Evolutionary conservation across 306 rosid species (phyloP).

Genomic region (Cucumis cinereus): DNA sequence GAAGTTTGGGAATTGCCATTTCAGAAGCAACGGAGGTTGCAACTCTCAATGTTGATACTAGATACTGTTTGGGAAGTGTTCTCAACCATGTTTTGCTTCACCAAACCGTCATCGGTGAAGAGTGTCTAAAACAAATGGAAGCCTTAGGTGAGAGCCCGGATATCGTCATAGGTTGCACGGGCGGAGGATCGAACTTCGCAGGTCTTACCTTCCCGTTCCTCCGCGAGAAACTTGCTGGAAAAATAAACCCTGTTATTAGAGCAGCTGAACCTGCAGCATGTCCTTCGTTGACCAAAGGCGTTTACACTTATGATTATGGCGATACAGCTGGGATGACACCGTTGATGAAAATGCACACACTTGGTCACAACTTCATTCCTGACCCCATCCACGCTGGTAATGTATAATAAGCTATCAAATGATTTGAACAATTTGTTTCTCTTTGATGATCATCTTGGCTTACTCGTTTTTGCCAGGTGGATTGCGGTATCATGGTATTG

Average conservation of each 20-base stretch:
- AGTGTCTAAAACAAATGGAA: slow-evolving; percentile 84
- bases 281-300: slow-evolving; percentile 84
- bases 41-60: slow-evolving; percentile 52
- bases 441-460: slow-evolving; percentile 1
- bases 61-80: slow-evolving; percentile 87
- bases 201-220: slow-evolving; percentile 87
- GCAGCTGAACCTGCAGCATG: slow-evolving; percentile 91
- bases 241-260: slow-evolving; percentile 67
- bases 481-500: slow-evolving; percentile 95
- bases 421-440: not conserved
- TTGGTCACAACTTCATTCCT: slow-evolving; percentile 83
- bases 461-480: slow-evolving; percentile 43
- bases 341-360: slow-evolving; percentile 94
- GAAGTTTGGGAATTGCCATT: slow-evolving; percentile 92
- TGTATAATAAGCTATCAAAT: not conserved
- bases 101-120: slow-evolving; percentile 88
- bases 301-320: slow-evolving; percentile 71
- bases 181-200: slow-evolving; percentile 96
- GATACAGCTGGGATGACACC: slow-evolving; percentile 94
- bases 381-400: slow-evolving; percentile 89
- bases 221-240: slow-evolving; percentile 64
- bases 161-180: slow-evolving; percentile 79
- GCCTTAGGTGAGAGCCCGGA: slow-evolving; percentile 86
- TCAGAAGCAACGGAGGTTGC: slow-evolving; percentile 92
- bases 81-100: slow-evolving; percentile 89